Conservation (phyloP, 345 rosid genomes). For the Combretum micranthum region DNA sequence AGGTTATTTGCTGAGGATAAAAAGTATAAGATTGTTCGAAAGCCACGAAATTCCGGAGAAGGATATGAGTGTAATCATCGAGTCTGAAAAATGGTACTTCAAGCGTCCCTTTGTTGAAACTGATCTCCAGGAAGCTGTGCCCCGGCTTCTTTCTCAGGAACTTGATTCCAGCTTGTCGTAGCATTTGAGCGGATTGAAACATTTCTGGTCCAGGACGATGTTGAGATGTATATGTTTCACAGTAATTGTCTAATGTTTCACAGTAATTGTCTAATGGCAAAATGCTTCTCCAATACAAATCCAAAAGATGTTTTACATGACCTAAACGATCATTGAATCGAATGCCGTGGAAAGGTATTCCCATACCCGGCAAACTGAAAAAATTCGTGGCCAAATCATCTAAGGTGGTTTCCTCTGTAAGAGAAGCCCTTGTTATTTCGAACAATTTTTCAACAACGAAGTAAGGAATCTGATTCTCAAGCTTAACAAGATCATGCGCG, state of each 20-base stretch:
- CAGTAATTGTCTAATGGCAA: too few relatives aligned
- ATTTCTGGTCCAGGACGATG: background rate
- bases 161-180: background rate
- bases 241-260: too few relatives aligned
- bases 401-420: too few relatives aligned
- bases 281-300: too few relatives aligned
- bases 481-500: conserved; percentile 32
- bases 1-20: background rate
- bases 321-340: too few relatives aligned
- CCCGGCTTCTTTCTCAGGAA: background rate
- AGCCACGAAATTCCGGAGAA: background rate
- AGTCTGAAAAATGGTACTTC: background rate
- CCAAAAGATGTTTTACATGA: too few relatives aligned
- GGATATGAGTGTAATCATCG: background rate
- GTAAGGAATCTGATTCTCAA: conserved; percentile 56
- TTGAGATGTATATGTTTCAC: too few relatives aligned
- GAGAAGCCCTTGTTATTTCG: background rate
- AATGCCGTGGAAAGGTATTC: too few relatives aligned
- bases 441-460: conserved; percentile 31
- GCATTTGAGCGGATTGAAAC: background rate
- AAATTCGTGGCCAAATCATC: too few relatives aligned
- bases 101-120: background rate
- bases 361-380: too few relatives aligned
- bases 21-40: background rate
- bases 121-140: background rate